A percentile compares a stretch with the other conserved stretches of the same genome.
Evolutionary conservation across 2,329 filamentous ascomycete genomes (phyloP).

Genomic region (Xylariaceae sp.): DNA sequence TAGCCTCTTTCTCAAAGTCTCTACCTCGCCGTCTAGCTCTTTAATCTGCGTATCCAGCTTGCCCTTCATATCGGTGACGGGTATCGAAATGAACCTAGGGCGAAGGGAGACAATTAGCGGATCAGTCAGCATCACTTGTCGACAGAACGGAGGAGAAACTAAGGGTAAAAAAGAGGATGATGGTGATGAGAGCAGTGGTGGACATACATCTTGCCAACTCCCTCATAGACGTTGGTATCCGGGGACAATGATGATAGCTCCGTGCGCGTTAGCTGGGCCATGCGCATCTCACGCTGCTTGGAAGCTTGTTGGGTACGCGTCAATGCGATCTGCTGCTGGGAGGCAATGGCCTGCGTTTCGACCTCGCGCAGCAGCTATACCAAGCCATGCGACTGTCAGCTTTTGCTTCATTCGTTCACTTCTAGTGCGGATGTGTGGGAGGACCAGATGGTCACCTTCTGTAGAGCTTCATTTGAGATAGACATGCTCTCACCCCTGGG

Average conservation of each 20-base stretch:
- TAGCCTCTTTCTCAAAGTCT: constrained; percentile 84
- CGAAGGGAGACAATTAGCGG: constrained; percentile 5
- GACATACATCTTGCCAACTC: constrained; percentile 92
- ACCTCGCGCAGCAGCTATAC: constrained; percentile 87
- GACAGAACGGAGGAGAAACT: not conserved
- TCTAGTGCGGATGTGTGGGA: too few species aligned
- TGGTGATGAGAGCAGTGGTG: constrained; percentile 3
- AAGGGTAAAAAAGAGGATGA: constrained; percentile 10
- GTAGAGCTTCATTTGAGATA: constrained; percentile 89
- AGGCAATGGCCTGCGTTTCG: constrained; percentile 83
- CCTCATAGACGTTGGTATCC: constrained; percentile 86
- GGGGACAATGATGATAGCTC: constrained; percentile 80
- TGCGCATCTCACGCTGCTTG: constrained; percentile 87
- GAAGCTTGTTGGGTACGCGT: constrained; percentile 82
- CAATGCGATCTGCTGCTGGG: constrained; percentile 90
- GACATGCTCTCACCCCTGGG: constrained; percentile 66
- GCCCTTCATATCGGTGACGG: constrained; percentile 73
- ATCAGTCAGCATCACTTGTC: not conserved
- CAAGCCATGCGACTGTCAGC: constrained; percentile 13
- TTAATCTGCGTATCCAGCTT: constrained; percentile 78
- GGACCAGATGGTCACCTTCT: too few species aligned
- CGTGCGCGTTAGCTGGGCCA: constrained; percentile 83
- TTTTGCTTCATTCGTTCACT: not conserved
- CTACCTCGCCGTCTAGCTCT: constrained; percentile 77
- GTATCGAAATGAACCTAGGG: constrained; percentile 83